Percentiles rank a stretch among this genome's conserved stretches.
These are phyloP conservation scores for Pilobolus umbonatus DNA, from an alignment of 192 early-diverging fungal genomes.

Conservation along the genomic window DNA sequence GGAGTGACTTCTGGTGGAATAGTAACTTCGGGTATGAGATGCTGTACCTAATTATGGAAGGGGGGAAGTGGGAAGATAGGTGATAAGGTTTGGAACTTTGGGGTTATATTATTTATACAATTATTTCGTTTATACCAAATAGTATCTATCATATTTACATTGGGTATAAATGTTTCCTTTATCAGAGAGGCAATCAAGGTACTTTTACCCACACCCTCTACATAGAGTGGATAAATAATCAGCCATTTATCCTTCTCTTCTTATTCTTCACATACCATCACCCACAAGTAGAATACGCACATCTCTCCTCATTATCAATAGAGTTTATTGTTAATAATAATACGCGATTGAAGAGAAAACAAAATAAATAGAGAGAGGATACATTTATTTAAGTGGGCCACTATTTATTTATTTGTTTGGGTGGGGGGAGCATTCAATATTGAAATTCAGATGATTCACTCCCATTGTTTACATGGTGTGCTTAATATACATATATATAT, in stretches of 20 bases:
- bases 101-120: too few relatives aligned
- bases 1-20: constrained; percentile 98
- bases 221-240: constrained; percentile 7
- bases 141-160: constrained; percentile 49
- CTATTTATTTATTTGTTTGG: too few relatives aligned
- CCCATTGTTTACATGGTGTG: too few relatives aligned
- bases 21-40: constrained; percentile 99
- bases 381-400: too few relatives aligned
- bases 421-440: too few relatives aligned
- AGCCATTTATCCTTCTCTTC: not conserved
- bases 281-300: constrained; percentile 92
- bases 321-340: not conserved
- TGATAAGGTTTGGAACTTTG: too few relatives aligned
- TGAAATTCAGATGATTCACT: too few relatives aligned
- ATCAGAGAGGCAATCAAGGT: constrained; percentile 96
- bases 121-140: too few relatives aligned
- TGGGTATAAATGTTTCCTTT: constrained; percentile 92
- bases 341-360: not conserved
- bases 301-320: constrained; percentile 65
- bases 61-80: not conserved
- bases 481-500: too few relatives aligned
- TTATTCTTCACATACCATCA: constrained; percentile 60
- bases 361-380: not conserved
- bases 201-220: constrained; percentile 92
- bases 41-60: constrained; percentile 68